Evolutionary conservation across 2,329 filamentous ascomycete genomes (phyloP), one percentile per base, ranked within the genome.

Genomic region (Sporothrix humicola): DNA sequence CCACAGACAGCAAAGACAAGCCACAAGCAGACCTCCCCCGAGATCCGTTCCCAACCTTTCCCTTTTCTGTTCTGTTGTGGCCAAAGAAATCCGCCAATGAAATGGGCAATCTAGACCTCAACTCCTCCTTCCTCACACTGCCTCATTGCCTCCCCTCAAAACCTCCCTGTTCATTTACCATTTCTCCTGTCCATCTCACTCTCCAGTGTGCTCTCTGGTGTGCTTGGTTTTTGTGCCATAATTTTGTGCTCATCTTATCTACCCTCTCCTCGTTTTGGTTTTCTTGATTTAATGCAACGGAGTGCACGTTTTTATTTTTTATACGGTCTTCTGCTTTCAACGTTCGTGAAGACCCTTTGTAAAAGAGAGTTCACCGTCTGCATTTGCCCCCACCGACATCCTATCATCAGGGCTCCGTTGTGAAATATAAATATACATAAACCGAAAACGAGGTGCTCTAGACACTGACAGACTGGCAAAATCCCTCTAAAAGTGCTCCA

Each of bases 11-110:
- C 15, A 37, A 15, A 17, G 15, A 42, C 8, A 12, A 37, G 17
- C 42, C 17, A 23, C 17, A 15, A n/a, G 20, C 52, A 56, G 10
- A n/a, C 37, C 42, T 17, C 37, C 23, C 26, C 48, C 65, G 44
- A 13, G 44, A 50, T 52, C 65, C 46, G 13, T 52, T 26, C 23
- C 46, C 65, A 26, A 48, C 65, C 31, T 37, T 37, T 37, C 31
- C 31, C 31, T 37, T 37, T 42, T 50, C 37, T 46, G 17, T 69
- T 13, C 46, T 48, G 17, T 66, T 20, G 20, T 26, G 17, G 44
- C 48, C 26, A 26, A 31, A 31, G 5, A 44, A 37, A 63, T 37
- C 69, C 69, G 54, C 69, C 69, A 71, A 71, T 71, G 54, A 37
- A 23, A 52, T 58, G 56, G 37, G 20, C 52, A 31, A 59, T 46